phyloP scores from a whole-genome alignment of 75 land plant species.

The Isoetes taiwanensis region DNA sequence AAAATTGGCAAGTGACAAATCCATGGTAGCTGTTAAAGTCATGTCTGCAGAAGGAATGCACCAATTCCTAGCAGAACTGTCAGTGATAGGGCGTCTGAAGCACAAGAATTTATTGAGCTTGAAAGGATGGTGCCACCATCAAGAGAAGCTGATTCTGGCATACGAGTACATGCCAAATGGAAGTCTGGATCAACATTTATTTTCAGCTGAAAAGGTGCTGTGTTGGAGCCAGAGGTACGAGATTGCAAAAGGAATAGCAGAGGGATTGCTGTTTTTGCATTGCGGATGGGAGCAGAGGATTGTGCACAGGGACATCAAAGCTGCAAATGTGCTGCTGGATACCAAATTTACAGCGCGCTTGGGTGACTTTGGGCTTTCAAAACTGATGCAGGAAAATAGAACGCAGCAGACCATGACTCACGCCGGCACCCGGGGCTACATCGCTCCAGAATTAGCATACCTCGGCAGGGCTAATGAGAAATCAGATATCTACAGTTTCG shows the following conservation, averaged over 20 bases:
- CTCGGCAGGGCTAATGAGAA: too few species aligned
- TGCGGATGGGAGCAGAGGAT: not conserved
- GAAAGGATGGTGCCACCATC: constrained; percentile 19
- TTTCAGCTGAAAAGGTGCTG: not conserved
- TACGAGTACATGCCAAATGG: constrained; percentile 26
- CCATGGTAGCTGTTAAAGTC: not conserved
- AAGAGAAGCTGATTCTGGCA: constrained; percentile 7
- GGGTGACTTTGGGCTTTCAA: too few species aligned
- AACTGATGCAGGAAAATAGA: too few species aligned
- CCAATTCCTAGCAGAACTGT: constrained; percentile 14
- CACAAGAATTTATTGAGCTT: constrained; percentile 17
- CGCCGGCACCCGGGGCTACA: too few species aligned
- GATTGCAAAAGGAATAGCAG: constrained; percentile 17
- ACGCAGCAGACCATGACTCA: too few species aligned
- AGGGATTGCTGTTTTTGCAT: constrained; percentile 18
- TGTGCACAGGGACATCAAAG: constrained; percentile 31
- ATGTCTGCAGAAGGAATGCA: not conserved
- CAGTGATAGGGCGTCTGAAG: constrained; percentile 9
- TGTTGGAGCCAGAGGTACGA: constrained; percentile 10
- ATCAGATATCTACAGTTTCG: too few species aligned
- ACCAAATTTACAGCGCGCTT: too few species aligned
- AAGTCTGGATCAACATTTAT: constrained; percentile 16
- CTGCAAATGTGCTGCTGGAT: constrained; percentile 28
- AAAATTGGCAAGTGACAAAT: too few species aligned
- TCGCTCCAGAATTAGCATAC: too few species aligned